Conservation (phyloP, 1,139 yeast genomes). For the Yamadazyma songkhlaensis region DNA sequence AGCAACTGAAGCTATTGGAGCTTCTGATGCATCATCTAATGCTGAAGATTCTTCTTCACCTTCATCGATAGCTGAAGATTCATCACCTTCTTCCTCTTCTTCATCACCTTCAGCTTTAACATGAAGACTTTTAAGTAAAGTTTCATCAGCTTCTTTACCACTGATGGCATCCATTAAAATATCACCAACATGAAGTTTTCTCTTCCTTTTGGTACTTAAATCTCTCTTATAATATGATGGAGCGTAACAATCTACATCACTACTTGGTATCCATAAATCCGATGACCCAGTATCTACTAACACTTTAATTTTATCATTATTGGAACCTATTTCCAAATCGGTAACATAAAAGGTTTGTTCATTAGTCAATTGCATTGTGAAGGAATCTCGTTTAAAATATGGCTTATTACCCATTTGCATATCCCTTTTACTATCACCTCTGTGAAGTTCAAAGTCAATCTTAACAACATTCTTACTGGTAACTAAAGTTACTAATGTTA, state of each 20-base stretch:
- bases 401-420: neutral
- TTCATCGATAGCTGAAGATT: too few species aligned
- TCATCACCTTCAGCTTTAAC: too few species aligned
- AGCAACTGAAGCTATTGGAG: neutral
- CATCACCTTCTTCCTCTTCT: too few species aligned
- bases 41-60: too few species aligned
- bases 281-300: constrained; percentile 47
- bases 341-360: constrained; percentile 49
- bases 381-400: constrained; percentile 1
- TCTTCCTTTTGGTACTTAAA: neutral
- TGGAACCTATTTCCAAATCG: constrained; percentile 33
- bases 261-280: constrained; percentile 45
- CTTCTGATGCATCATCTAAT: too few species aligned
- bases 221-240: neutral
- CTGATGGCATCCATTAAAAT: too few species aligned
- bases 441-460: neutral
- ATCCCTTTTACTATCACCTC: neutral
- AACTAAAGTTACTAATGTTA: too few species aligned
- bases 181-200: too few species aligned
- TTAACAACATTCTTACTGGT: neutral
- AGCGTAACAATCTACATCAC: constrained; percentile 17
- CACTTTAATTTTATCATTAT: constrained; percentile 26
- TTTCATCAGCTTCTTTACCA: neutral
- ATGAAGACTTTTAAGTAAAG: too few species aligned
- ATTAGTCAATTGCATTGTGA: constrained; percentile 37